phyloP scores from a whole-genome alignment of 2,329 filamentous ascomycete species.

The Boeremia lycopersici region DNA sequence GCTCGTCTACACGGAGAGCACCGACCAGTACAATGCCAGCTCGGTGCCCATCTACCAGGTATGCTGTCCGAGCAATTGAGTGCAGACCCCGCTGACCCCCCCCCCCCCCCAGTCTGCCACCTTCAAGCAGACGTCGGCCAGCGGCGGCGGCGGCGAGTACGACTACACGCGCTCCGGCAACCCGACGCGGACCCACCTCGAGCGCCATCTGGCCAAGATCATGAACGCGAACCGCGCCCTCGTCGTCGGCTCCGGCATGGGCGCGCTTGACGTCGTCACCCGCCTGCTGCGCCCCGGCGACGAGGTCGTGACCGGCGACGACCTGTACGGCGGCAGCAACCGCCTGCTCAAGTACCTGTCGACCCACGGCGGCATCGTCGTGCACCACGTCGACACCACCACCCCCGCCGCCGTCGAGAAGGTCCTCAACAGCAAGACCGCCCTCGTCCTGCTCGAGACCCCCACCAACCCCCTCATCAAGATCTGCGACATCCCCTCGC shows the following conservation, averaged over 20 bases:
- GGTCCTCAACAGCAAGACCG: conserved; percentile 77
- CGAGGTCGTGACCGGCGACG: conserved; percentile 95
- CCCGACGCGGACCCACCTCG: conserved; percentile 92
- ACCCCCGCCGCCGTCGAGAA: conserved; percentile 70
- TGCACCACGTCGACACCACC: conserved; percentile 97
- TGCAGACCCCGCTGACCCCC: conserved; percentile 21
- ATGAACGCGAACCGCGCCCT: conserved; percentile 93
- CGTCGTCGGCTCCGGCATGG: conserved; percentile 96
- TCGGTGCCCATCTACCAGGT: conserved; percentile 96
- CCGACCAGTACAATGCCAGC: conserved; percentile 95
- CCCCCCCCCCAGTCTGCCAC: conserved; percentile 85
- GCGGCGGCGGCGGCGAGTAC: conserved; percentile 82
- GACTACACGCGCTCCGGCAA: conserved; percentile 99
- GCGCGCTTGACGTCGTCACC: conserved; percentile 93
- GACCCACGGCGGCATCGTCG: conserved; percentile 85
- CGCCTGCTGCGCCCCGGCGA: conserved; percentile 88
- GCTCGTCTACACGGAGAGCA: conserved; percentile 92
- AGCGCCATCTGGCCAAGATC: conserved; percentile 97
- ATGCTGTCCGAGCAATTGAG: conserved; percentile 7
- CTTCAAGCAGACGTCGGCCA: conserved; percentile 88
- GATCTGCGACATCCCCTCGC: conserved; percentile 87
- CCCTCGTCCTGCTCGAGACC: conserved; percentile 94
- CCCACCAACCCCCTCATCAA: conserved; percentile 99
- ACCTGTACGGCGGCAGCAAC: conserved; percentile 95
- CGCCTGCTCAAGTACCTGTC: conserved; percentile 90